These are phyloP conservation scores for Silene uniflora DNA, from an alignment of 148 eudicot genomes.

Conservation along the genomic window DNA sequence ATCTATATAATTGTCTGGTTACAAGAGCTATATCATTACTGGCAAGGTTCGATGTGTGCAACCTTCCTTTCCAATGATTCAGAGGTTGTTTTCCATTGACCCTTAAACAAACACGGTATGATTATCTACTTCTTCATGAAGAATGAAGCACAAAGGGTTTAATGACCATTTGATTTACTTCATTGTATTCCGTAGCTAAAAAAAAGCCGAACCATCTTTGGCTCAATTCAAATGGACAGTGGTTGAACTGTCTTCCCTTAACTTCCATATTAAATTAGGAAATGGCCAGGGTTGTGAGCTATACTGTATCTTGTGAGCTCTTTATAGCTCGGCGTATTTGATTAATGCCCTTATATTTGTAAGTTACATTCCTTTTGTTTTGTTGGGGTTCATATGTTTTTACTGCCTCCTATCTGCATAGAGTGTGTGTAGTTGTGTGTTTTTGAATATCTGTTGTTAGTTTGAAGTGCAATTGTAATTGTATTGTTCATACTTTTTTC, in stretches of 20 bases:
- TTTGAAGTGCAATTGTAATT: not conserved
- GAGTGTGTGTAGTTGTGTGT: not conserved
- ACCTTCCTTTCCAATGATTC: too few species aligned
- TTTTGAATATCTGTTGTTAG: not conserved
- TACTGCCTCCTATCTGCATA: too few species aligned
- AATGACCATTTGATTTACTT: not conserved
- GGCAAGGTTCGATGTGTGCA: not conserved
- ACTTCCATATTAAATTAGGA: too few species aligned
- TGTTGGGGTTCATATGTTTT: too few species aligned
- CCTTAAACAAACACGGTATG: not conserved
- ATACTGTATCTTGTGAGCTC: not conserved
- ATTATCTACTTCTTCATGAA: not conserved
- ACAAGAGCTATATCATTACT: not conserved
- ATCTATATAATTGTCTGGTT: not conserved
- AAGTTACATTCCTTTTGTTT: not conserved
- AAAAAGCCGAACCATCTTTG: too few species aligned
- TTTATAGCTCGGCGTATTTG: too few species aligned
- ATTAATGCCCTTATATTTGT: not conserved
- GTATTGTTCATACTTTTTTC: constrained; percentile 17
- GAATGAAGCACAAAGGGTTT: not conserved
- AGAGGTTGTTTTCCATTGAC: not conserved
- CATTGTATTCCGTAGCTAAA: too few species aligned
- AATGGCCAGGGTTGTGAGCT: not conserved
- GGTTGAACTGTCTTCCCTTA: too few species aligned
- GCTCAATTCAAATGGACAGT: too few species aligned